Base-by-base conservation (phyloP, 2,329 filamentous ascomycete genomes). In the Trichoderma gracile region DNA sequence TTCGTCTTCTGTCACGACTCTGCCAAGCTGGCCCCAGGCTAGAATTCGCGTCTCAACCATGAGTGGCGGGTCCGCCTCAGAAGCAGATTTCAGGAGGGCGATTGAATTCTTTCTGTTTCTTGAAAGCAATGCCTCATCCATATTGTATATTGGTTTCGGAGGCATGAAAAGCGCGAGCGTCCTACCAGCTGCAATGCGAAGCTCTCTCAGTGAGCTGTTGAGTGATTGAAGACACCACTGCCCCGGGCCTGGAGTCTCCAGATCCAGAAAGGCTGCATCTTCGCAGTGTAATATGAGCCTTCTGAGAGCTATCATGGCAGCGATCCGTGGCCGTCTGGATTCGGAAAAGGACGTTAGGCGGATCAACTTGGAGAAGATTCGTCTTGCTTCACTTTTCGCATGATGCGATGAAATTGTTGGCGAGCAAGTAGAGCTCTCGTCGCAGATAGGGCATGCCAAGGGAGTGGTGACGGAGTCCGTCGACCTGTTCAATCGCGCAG, bases 11-110 rank as follows among this genome's bases (percentile, higher is more conserved):
- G 86, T 84, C 50, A 91, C 89, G 10, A 89, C 83, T 64, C 87
- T 89, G 66, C 92, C 94, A 55, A 97, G 82, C 72, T 92, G 89
- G n/a, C 90, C 90, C 85, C 94, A 93, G 15, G 91, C 90, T 77
- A 95, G 81, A 64, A 98, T 89, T 68, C 91, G 89, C 19, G 92
- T 93, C 76, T 98, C 94, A 57, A 93, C 89, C 50, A 93, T 78
- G 66, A 87, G 82, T 5, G 87, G 77, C 8, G 86, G 81, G 61
- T 87, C 85, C 64, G 88, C 88, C 53, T 91, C 88, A 0, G 90
- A 91, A 12, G 96, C 81, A 4, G 82, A 85, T 67, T 88, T 89
- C 10, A 98, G 79, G 69, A 91, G 85, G 33, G 89, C 85, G 7
- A 97, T 80, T 1, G 86, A 85, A 64, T 86, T 85, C 56, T 88